These are phyloP conservation scores for Cornus florida DNA, from an alignment of 148 eudicot species.

Conservation along the genomic window DNA sequence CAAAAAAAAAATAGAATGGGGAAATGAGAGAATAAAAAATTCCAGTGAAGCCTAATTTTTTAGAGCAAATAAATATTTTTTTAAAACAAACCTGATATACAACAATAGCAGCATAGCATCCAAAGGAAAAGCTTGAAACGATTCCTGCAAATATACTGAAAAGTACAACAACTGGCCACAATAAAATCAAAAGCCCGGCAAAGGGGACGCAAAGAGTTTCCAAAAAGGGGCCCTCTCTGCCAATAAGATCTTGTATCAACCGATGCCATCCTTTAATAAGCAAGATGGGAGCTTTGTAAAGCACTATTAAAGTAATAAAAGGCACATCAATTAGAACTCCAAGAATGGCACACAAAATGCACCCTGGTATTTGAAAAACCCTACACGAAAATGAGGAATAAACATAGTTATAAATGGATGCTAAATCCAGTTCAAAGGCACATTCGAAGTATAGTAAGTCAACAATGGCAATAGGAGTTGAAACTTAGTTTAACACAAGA, in stretches of 20 bases:
- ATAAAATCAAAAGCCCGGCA: constrained; percentile 32
- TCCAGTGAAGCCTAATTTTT: background rate
- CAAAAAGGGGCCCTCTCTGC: constrained; percentile 35
- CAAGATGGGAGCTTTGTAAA: constrained; percentile 29
- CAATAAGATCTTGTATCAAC: constrained; percentile 32
- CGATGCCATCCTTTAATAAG: constrained; percentile 35
- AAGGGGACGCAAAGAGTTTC: constrained; percentile 34
- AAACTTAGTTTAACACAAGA: too few relatives aligned
- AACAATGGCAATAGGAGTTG: too few relatives aligned
- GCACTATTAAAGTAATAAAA: constrained; percentile 16
- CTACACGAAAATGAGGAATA: constrained; percentile 13
- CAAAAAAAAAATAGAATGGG: too few relatives aligned
- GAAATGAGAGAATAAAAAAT: background rate
- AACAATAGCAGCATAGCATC: constrained; percentile 30
- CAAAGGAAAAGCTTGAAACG: constrained; percentile 20
- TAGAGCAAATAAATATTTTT: background rate
- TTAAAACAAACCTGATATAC: constrained; percentile 27
- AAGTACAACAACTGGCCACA: constrained; percentile 30
- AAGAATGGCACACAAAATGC: constrained; percentile 20
- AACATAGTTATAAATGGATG: too few relatives aligned
- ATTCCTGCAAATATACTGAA: constrained; percentile 15
- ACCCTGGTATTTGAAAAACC: constrained; percentile 26
- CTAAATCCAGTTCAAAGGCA: too few relatives aligned
- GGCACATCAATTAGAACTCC: constrained; percentile 28
- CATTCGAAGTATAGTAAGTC: too few relatives aligned